Base-by-base conservation (phyloP, 495 filamentous ascomycete species). In the Hamigera avellanea region DNA sequence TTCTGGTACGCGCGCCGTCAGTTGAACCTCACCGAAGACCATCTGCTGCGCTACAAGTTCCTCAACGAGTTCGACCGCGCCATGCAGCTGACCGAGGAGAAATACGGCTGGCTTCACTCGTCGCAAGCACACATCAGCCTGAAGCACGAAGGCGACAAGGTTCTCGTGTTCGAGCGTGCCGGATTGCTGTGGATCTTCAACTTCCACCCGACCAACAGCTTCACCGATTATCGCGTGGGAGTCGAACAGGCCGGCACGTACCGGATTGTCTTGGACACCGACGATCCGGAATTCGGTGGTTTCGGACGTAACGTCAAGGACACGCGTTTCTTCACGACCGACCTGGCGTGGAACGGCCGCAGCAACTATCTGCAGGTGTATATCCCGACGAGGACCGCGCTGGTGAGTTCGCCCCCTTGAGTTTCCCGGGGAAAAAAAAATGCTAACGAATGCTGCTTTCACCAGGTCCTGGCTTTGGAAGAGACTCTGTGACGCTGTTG, bases 1-100 rank as follows among this genome's bases (percentile, higher is more conserved):
- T 98, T 84, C 76, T 91, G 87, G 78, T 98, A 96, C 57, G 91
- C 91, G 2, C 79, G 91, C 2, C 83, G 91, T 32, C 91, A 95
- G 59, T 80, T 94, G 43, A 95, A 98, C 57, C 74, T 98, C 4
- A 79, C 86, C 0, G 86, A 94, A 37, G 91, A 98, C 61, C 39
- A 60, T 6, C 70, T 91, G 3, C 74, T 96, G 30, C 81, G 91
- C 2, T 98, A 98, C 64, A 72, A 76, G 42, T 93, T 82, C 64
- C 78, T 98, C 36, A 93, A 94, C 64, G 81, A 91, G 40, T 98
- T 96, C 58, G 91, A 98, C 70, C 71, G 77, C 19, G 75, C 73
- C 31, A 95, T 98, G 87, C 89, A 98, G 64, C 56, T 69, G 31
- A 75, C 72, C 13, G 91, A 96, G 55, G 70, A 70, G 39, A 88